Base-by-base conservation (phyloP, 225 moss, liverwort and hornwort genomes). In the Marchantia polymorpha region DNA sequence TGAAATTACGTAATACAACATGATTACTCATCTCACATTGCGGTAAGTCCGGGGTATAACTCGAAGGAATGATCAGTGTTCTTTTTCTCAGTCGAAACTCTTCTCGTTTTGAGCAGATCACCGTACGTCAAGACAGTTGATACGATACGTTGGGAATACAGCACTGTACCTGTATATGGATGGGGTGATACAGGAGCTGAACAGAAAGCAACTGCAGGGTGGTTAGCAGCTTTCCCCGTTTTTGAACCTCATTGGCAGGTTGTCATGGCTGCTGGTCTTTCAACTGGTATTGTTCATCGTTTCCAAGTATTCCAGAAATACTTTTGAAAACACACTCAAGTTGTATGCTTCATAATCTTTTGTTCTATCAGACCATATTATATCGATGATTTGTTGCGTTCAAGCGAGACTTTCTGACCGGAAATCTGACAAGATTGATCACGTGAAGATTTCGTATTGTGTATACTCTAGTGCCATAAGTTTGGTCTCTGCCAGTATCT, bases 221-320 rank as follows among this genome's bases (percentile, higher is more conserved):
- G 97, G 97, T 83, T 99, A 61, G 95, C 97, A 30, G 93, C 93
- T 70, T 83, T 99, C 13, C 97, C 95, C 31, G 86, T 99, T n/a
- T 99, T 93, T 80, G 97, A 99, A 60, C 97, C 95, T 11, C 97
- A 99, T 76, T 99, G 97, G 97, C 97, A 99, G 88, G 77, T 99
- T 69, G 95, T 95, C 85, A 99, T 99, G 97, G 94, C 95, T 58
- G 97, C 78, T 60, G 97, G 97, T 83, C 95, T 99, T 61, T 99
- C 97, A 12, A 91, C 93, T 78, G 97, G 97, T 90, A 84, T 22
- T 49, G 23, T 29, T 71, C 47, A 39, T n/a, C 71, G 22, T 65
- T 29, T 4, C 7, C 10, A 64, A 25, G 10, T 64, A 0, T 5
- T 39, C 39, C 2, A 2, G 39, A 39, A 2, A 39, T 39, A 39